Evolutionary conservation across 495 filamentous ascomycete genomes (phyloP), one percentile per base, ranked within the genome.

Genomic region (Penicillium samsonianum): DNA sequence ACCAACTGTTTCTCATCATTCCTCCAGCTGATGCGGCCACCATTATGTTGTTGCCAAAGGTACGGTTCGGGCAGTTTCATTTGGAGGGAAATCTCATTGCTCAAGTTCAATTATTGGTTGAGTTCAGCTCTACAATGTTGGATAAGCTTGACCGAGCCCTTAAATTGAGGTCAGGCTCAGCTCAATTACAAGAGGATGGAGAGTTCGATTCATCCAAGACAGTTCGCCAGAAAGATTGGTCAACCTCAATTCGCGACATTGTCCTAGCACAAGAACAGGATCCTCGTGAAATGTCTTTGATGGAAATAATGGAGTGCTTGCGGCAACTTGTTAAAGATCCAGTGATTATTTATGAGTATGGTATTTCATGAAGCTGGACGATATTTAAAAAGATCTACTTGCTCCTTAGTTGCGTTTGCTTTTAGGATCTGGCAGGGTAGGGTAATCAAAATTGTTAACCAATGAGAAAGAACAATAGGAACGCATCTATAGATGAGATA

Each of bases 231-330:
- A 48, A 47, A 30, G 23, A 38, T 25, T 49, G 49, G 28, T 26
- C 62, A 20, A 42, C 23, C 3, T 52, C 53, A 1, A 50, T 68
- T 7, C 50, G 58, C 8, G 61, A 67, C 10, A 50, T 60, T 25
- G 49, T 67, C 3, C 11, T 64, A 19, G 41, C 56, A 2, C 58
- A 64, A 23, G 64, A 68, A 19, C 37, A 58, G 6, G 40, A 44
- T 1, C 10, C 28, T 1, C 37, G 47, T 20, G 54, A 54, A 4
- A 58, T 58, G 14, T 12, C 59, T 4, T 44, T 69, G 55, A 59
- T 53, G 33, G 58, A 69, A n/a, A 47, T 57, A 8, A 65, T 69
- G 56, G 48, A 33, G 1, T 59, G 57, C 17, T 45, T 68, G 22
- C 16, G 57, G 7, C 56, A 60, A 8, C 57, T 68, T 26, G 42